Percentiles rank a stretch among this genome's conserved stretches.
phyloP scores from a whole-genome alignment of 805 yeast species.

The Hermanozyma aechmeae region DNA sequence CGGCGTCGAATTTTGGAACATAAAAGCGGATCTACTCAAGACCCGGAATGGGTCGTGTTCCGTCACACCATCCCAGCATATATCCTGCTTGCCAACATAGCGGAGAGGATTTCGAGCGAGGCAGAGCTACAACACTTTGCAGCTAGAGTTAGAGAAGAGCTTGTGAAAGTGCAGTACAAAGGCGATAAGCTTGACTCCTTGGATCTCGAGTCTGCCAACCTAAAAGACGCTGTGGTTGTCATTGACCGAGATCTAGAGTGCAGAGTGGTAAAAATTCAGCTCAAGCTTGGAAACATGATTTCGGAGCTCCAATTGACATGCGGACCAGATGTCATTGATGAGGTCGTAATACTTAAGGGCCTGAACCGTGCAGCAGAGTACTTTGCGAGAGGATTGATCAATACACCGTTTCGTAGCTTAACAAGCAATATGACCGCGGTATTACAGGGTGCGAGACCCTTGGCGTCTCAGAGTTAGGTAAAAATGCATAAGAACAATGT shows the following conservation, averaged over 20 bases:
- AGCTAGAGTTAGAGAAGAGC: conserved; percentile 11
- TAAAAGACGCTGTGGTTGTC: conserved; percentile 4
- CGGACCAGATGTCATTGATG: conserved; percentile 6
- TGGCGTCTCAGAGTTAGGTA: background rate
- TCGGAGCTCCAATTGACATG: conserved; percentile 14
- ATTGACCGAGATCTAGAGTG: conserved; percentile 19
- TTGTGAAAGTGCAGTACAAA: conserved; percentile 20
- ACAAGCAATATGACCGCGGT: too few relatives aligned
- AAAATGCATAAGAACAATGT: background rate
- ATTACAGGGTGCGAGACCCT: too few relatives aligned
- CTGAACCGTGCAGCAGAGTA: background rate
- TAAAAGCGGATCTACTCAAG: background rate
- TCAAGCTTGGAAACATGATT: conserved; percentile 1
- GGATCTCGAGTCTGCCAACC: conserved; percentile 2
- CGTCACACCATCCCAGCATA: conserved; percentile 29
- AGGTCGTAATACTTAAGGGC: conserved; percentile 1
- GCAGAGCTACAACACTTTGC: conserved; percentile 14
- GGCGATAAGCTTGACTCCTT: conserved; percentile 18
- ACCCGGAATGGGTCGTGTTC: conserved; percentile 18
- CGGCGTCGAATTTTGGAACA: too few relatives aligned
- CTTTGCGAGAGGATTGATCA: too few relatives aligned
- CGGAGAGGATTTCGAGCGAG: conserved; percentile 4
- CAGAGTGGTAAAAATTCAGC: conserved; percentile 10
- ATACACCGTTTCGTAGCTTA: too few relatives aligned
- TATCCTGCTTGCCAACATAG: conserved; percentile 15